Conservation (phyloP, 768 basidiomycete genomes). For the Hypholoma sublateritium region DNA sequence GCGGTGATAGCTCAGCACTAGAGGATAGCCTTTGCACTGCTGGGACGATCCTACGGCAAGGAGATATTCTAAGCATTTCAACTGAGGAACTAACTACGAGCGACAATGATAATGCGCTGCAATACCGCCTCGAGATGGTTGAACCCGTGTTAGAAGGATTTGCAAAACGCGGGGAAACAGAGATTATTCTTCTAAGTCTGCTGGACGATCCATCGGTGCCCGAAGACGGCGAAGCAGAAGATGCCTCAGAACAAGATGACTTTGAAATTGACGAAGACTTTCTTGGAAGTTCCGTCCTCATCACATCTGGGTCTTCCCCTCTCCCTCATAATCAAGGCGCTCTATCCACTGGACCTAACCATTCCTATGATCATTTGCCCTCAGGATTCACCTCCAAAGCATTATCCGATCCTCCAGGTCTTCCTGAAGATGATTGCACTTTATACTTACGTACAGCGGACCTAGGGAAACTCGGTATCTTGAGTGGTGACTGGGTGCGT, state of each 20-base stretch:
- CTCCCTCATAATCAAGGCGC: conserved; percentile 7
- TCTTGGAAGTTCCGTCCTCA: conserved; percentile 52
- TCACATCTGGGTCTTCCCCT: conserved; percentile 22
- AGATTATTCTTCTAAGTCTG: conserved; percentile 46
- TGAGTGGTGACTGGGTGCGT: conserved; percentile 79
- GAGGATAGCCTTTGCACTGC: conserved; percentile 44
- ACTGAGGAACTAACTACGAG: conserved; percentile 2
- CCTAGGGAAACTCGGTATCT: conserved; percentile 61
- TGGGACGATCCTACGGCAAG: conserved; percentile 51
- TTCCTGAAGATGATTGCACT: conserved; percentile 47
- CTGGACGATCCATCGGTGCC: conserved; percentile 15
- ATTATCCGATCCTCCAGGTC: conserved; percentile 32
- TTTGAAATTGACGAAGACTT: conserved; percentile 77
- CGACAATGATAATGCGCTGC: conserved; percentile 21
- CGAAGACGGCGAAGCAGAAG: conserved; percentile 8
- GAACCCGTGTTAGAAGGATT: conserved; percentile 78
- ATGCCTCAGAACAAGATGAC: conserved; percentile 32
- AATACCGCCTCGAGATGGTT: conserved; percentile 55
- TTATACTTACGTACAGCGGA: conserved; percentile 65
- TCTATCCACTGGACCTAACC: conserved; percentile 6
- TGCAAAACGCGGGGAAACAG: conserved; percentile 46
- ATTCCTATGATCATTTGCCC: conserved; percentile 11
- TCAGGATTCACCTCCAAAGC: conserved; percentile 24
- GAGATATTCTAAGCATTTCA: conserved; percentile 26
- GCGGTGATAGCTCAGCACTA: conserved; percentile 30